Evolutionary conservation across 164 flowering plant species (phyloP), one percentile per base, ranked within the genome.

Genomic region (Piper betle): DNA sequence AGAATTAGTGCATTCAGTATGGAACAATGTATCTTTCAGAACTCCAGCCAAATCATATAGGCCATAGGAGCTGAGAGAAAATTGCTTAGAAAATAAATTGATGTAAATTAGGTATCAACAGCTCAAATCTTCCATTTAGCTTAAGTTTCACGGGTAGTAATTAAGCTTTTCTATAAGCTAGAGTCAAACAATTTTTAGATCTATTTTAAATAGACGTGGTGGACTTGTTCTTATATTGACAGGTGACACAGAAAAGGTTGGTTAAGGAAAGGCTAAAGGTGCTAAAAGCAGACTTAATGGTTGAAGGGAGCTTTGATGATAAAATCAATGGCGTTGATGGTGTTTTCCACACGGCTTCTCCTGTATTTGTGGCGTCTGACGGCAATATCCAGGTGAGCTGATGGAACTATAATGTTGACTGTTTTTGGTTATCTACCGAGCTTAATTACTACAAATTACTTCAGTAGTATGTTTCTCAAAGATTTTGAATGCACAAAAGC

Each of bases 341-440:
- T 0, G 97, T 90, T 33, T 90, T 88, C 75, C 99, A 93, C 68
- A 79, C 96, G 16, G 99, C 99, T 33, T 86, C 95, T 0, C 99
- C 99, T 0, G 97, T 93, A 19, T 64, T 86, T 0, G 96, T 88
- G 37, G 83, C 85, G 0, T 72, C 83, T 37, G 84, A 86, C 61
- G 56, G 77, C 42, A 80, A 90, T 64, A 66, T 93, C 59, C 69
- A 87, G 85, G 97, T 62, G 80, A 69, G 66, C 20, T 5, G 17
- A 41, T 33, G 16, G 38, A 50, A 40, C 6, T 41, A 41, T 41
- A 41, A 41, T 4, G 4, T 41, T 9, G n/a, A n/a, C n/a, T n/a
- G n/a, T n/a, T n/a, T n/a, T n/a, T n/a, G n/a, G n/a, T n/a, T n/a
- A n/a, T n/a, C n/a, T n/a, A n/a, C n/a, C n/a, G n/a, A n/a, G n/a